Percentiles rank a stretch among this genome's conserved stretches.
phyloP scores from a whole-genome alignment of 140 eudicot genomes.

The Artemisia princeps region DNA sequence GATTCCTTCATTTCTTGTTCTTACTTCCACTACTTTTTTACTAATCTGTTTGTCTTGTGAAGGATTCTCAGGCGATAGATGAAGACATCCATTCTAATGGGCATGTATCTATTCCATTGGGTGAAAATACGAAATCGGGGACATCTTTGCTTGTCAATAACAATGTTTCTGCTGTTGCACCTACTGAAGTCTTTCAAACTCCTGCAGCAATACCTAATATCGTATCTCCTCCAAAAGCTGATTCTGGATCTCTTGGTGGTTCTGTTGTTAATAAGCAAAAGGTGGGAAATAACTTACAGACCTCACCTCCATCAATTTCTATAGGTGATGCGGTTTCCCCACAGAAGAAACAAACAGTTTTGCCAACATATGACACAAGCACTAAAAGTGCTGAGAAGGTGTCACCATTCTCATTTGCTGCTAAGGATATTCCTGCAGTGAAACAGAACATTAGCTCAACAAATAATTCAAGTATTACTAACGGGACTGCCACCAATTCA shows the following conservation, averaged over 20 bases:
- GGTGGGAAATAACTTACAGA: conserved; percentile 25
- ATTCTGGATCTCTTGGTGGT: conserved; percentile 4
- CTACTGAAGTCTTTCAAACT: conserved; percentile 11
- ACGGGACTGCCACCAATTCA: conserved; percentile 28
- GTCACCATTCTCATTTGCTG: conserved; percentile 18
- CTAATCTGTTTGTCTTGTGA: conserved; percentile 15
- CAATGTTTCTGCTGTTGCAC: conserved; percentile 19
- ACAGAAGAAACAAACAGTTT: conserved; percentile 27
- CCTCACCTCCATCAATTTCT: conserved; percentile 27
- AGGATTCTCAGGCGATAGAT: conserved; percentile 50
- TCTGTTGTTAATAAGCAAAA: conserved; percentile 11
- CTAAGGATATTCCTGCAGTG: conserved; percentile 19
- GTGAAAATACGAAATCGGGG: conserved; percentile 19
- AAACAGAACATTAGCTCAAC: conserved; percentile 18
- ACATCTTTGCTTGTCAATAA: conserved; percentile 26
- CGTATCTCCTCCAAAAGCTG: conserved; percentile 16
- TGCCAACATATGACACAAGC: not conserved
- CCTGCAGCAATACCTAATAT: conserved; percentile 4
- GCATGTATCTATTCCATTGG: conserved; percentile 23
- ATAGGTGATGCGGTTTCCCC: conserved; percentile 7
- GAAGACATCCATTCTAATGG: conserved; percentile 42
- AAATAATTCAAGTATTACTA: conserved; percentile 15
- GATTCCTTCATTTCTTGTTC: not conserved
- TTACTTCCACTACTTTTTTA: not conserved
- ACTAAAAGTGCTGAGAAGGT: conserved; percentile 24